Evolutionary conservation across 371 early-diverging fungal genomes (phyloP), one percentile per base, ranked within the genome.

Genomic region (Racocetra persica): DNA sequence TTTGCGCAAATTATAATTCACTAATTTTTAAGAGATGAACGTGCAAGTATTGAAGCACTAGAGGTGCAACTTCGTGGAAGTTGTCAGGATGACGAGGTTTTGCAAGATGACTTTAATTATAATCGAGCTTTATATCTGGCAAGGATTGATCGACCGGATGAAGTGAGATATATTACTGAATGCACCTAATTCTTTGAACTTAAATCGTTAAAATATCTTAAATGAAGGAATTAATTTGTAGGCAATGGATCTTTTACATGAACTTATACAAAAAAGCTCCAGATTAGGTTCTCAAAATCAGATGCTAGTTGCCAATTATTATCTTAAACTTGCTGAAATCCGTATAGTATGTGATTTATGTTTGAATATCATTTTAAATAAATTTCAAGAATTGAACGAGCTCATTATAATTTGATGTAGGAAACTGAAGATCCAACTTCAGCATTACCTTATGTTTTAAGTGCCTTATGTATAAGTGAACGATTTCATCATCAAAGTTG

Each of bases 401-500:
- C 22, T 49, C 24, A 18, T 16, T 7, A 16, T 14, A 71, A 26
- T 26, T 11, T 41, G 18, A 38, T 49, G 5, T 38, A 77, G 77
- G 65, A 77, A 63, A 26, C 60, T 3, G 65, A 77, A 49, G 51
- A 79, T 63, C 70, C 52, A 5, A 79, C 59, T 54, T 55, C 79
- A 16, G 79, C 79, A 13, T 69, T 79, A 57, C 79, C 79, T 4
- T 79, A 51, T 41, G 79, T 79, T 51, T 36, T 79, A 54, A 69
- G 57, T 38, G 69, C 79, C 1, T 41, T 79, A 7, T 79, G 79
- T 22, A 28, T 79, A 32, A 79, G 79, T 57, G 79, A 79, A 57
- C 32, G 70, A 52, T 79, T 79, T 70, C 63, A 70, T 79, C 70
- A 79, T 70, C 79, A 70, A 57, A 79, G 70, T 55, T 70, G 79